Evolutionary conservation across 2,329 filamentous ascomycete species (phyloP).

Genomic region (Penicillium verrucosum): DNA sequence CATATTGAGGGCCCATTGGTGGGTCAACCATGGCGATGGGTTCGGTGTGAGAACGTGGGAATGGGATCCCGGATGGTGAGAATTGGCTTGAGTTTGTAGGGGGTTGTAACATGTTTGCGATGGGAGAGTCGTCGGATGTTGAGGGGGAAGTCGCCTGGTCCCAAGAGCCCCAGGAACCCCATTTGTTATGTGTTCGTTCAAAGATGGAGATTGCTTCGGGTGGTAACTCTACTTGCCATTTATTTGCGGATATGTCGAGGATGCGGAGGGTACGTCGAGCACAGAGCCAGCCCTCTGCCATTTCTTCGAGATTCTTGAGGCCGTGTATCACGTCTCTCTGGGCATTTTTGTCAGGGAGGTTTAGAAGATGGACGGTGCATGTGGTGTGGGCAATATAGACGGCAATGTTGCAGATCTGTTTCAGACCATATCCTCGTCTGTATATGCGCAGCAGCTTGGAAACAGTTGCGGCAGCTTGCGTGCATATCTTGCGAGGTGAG

Average conservation of each 20-base stretch:
- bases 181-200: slow-evolving; percentile 74
- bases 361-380: slow-evolving; percentile 90
- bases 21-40: slow-evolving; percentile 10
- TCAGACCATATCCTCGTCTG: slow-evolving; percentile 83
- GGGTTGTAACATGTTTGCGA: slow-evolving; percentile 15
- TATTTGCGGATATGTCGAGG: slow-evolving; percentile 76
- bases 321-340: slow-evolving; percentile 86
- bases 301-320: slow-evolving; percentile 88
- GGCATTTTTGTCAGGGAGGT: slow-evolving; percentile 87
- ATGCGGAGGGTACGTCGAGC: slow-evolving; percentile 82
- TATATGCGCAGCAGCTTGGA: slow-evolving; percentile 94
- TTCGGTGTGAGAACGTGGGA: slow-evolving; percentile 6
- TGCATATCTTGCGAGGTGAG: slow-evolving; percentile 86
- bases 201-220: slow-evolving; percentile 76
- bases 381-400: slow-evolving; percentile 95
- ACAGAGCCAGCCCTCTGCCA: slow-evolving; percentile 91
- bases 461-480: slow-evolving; percentile 81
- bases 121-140: slow-evolving; percentile 26
- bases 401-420: slow-evolving; percentile 93
- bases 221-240: slow-evolving; percentile 84
- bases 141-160: slow-evolving; percentile 38
- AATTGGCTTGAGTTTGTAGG: slow-evolving; percentile 19
- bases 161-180: slow-evolving; percentile 62
- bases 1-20: slow-evolving; percentile 17
- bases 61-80: slow-evolving; percentile 11